Conservation (phyloP, 768 basidiomycete genomes). For the Phlegmacium glaucopus region DNA sequence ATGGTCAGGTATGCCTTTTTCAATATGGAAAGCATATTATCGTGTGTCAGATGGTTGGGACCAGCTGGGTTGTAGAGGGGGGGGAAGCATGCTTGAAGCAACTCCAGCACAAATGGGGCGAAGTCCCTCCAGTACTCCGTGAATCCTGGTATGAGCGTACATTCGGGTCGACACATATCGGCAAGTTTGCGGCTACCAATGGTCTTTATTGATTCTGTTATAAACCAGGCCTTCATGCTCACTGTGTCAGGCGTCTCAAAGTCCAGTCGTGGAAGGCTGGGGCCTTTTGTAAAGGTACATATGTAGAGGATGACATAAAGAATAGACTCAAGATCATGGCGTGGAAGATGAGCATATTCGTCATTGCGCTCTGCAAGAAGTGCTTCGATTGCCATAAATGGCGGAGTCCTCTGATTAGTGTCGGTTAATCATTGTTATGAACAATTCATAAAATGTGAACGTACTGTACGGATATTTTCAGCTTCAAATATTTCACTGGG, state of each 20-base stretch:
- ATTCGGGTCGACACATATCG: not conserved
- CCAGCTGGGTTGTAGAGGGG: no score
- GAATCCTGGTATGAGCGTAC: not conserved
- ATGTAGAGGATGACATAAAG: slow-evolving; percentile 2
- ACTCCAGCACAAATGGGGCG: not conserved
- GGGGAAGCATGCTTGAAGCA: not conserved
- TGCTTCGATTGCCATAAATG: slow-evolving; percentile 5
- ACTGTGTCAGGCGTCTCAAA: not conserved
- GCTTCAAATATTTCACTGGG: no score
- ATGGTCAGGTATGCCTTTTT: no score
- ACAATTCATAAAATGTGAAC: no score
- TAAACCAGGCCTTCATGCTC: not conserved
- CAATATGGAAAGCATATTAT: no score
- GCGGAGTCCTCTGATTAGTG: slow-evolving; percentile 2
- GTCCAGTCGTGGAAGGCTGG: not conserved
- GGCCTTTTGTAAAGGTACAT: slow-evolving; percentile 2
- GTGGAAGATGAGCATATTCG: not conserved
- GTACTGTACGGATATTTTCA: no score
- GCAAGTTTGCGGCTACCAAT: not conserved
- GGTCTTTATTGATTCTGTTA: no score
- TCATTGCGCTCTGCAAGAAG: not conserved
- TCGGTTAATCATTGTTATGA: not conserved
- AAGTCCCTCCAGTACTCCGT: not conserved
- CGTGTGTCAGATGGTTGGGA: no score
- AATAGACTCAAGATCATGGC: slow-evolving; percentile 4